A percentile compares a stretch with the other conserved stretches of the same genome.
phyloP scores from a whole-genome alignment of 768 basidiomycete genomes.

The Boletus sp. region DNA sequence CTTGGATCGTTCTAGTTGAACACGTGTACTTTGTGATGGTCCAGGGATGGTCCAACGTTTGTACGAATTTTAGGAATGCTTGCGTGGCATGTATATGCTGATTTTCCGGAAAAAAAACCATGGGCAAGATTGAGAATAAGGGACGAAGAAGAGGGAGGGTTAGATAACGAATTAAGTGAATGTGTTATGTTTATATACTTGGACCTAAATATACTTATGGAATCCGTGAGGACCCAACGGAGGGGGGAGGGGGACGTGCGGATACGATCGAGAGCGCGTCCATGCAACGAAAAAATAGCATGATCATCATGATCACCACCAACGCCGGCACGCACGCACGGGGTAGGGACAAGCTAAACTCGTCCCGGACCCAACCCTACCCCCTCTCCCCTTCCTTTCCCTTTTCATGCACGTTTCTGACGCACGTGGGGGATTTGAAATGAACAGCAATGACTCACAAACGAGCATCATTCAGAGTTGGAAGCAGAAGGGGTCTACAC shows the following conservation, averaged over 20 bases:
- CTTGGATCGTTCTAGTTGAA: neutral
- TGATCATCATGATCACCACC: neutral
- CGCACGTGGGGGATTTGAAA: slow-evolving; percentile 10
- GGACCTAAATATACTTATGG: slow-evolving; percentile 11
- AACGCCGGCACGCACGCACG: slow-evolving; percentile 2
- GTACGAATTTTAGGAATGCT: neutral
- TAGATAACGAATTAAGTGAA: slow-evolving; percentile 1
- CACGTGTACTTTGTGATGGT: slow-evolving; percentile 16
- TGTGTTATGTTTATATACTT: slow-evolving; percentile 13
- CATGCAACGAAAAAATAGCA: slow-evolving; percentile 5
- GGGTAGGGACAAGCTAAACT: neutral
- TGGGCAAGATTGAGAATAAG: neutral
- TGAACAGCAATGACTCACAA: slow-evolving; percentile 16
- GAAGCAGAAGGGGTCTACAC: slow-evolving; percentile 5
- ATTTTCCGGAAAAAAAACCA: neutral
- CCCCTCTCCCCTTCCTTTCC: neutral
- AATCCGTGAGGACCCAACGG: neutral
- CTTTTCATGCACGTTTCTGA: neutral
- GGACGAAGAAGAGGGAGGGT: neutral
- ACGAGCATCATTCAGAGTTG: slow-evolving; percentile 14
- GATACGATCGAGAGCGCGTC: slow-evolving; percentile 5
- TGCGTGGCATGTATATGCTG: neutral
- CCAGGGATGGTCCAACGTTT: neutral
- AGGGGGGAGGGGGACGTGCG: neutral
- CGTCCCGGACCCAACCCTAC: slow-evolving; percentile 2